A percentile compares a stretch with the other conserved stretches of the same genome.
phyloP scores from a whole-genome alignment of 441 rosid species.

The Croton laevigatus region DNA sequence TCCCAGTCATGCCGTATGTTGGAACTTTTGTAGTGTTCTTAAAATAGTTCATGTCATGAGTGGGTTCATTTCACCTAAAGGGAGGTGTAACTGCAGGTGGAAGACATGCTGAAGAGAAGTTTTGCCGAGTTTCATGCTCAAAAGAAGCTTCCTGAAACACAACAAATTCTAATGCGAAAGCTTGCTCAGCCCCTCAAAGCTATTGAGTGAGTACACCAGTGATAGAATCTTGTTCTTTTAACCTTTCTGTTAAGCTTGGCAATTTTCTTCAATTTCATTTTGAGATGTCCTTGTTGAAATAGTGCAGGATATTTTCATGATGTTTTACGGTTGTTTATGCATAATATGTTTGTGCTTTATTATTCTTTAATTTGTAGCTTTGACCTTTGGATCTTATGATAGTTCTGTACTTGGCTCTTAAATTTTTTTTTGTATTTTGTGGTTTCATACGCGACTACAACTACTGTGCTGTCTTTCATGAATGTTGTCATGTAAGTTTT shows the following conservation, averaged over 20 bases:
- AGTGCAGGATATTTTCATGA: constrained; percentile 13
- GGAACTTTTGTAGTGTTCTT: not conserved
- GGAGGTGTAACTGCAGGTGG: constrained; percentile 57
- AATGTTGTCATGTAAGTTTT: not conserved
- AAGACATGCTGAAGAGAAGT: constrained; percentile 98
- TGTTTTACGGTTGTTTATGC: not conserved
- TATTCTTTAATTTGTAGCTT: not conserved
- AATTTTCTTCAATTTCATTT: not conserved
- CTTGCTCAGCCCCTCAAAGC: constrained; percentile 69
- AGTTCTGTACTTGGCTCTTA: not conserved
- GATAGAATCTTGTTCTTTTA: constrained; percentile 9
- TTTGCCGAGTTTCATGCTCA: constrained; percentile 98
- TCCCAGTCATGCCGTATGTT: not conserved
- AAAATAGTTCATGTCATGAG: not conserved
- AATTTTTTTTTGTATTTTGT: not conserved
- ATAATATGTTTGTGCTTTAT: not conserved
- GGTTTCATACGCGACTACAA: not conserved
- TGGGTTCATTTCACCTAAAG: constrained; percentile 16
- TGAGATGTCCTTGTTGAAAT: not conserved
- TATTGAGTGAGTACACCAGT: constrained; percentile 63
- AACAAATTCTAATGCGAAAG: constrained; percentile 71
- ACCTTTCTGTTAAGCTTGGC: not conserved
- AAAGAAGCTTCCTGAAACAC: constrained; percentile 88
- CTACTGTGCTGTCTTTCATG: too few species aligned
- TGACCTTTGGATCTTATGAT: not conserved